Evolutionary conservation across 768 basidiomycete species (phyloP).

Genomic region (Termitomyces sp.): DNA sequence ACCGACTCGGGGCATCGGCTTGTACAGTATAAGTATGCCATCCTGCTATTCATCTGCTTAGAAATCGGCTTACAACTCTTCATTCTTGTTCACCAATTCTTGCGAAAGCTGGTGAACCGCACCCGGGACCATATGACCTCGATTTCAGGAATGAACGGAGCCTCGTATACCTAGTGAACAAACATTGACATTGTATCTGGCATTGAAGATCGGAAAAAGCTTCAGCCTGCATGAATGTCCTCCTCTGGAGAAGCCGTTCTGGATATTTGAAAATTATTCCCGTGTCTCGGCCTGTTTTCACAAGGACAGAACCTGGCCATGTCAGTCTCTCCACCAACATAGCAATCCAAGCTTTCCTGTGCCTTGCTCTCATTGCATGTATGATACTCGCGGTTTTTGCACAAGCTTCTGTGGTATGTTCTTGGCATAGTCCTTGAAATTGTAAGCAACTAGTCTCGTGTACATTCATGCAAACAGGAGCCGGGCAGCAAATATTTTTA

Average conservation of each 20-base stretch:
- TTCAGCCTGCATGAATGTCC: neutral
- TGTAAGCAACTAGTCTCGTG: constrained; percentile 22
- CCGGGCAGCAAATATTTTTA: constrained; percentile 55
- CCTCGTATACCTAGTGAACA: neutral
- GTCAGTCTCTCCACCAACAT: constrained; percentile 12
- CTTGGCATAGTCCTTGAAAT: constrained; percentile 44
- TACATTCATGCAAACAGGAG: constrained; percentile 30
- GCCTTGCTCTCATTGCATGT: constrained; percentile 44
- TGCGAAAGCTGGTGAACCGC: neutral
- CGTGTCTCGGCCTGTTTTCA: neutral
- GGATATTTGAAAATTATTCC: neutral
- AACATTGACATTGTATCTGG: neutral
- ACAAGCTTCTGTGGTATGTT: constrained; percentile 40
- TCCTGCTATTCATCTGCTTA: neutral
- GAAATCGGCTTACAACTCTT: neutral
- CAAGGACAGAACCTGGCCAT: neutral
- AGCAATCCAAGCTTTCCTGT: constrained; percentile 44
- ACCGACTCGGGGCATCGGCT: neutral
- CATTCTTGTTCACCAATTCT: neutral
- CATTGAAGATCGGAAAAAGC: neutral
- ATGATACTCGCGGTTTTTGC: constrained; percentile 46
- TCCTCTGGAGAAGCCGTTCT: neutral
- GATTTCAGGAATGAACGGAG: neutral
- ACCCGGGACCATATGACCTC: neutral
- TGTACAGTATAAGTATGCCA: neutral